Base-by-base conservation (phyloP, 2,329 filamentous ascomycete species). In the Nemania sp. region DNA sequence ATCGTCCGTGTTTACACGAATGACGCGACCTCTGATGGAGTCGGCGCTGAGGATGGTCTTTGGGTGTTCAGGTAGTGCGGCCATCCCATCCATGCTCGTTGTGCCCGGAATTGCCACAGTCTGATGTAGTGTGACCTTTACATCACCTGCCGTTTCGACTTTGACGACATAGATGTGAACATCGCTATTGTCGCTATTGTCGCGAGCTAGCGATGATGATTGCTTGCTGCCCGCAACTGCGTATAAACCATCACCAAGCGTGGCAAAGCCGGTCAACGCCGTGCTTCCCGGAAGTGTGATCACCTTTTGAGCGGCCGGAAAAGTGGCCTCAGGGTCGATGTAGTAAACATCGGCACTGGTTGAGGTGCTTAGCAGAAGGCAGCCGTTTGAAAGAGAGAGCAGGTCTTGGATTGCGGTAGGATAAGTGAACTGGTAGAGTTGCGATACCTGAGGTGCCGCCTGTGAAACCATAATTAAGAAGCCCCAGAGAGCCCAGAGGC, bases 321-420 rank as follows among this genome's bases (percentile, higher is more conserved):
- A 49, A 3, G 51, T 8, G 9, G 56, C 52, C 12, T 48, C 46
- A 5, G 62, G 59, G 26, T 64, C 49, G 19, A 61, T 54, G 20
- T 54, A 59, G 40, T 57, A 63, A 12, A 64, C 49, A 33, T 48
- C 20, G 20, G 49, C 44, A 11, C 45, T 45, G 17, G 41, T 24
- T 22, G 60, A 57, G n/a, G 57, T 62, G 23, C 40, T 56, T 8
- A 64, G 24, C 11, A 63, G 59, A 19, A 64, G 55, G 26, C 45
- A 49, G 33, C 53, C 57, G 46, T 61, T 63, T 6, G 53, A 26
- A 6, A 63, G 57, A 14, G 59, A 23, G 24, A 54, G 24, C 5
- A 64, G 23, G 19, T 63, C 60, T 15, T 60, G 48, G 14, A 63
- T 37, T 5, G 30, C 19, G 12, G 49, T 59, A 20, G 52, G 52